Base-by-base conservation (phyloP, 1,139 yeast genomes). In the Sugiyamaella pinicola region DNA sequence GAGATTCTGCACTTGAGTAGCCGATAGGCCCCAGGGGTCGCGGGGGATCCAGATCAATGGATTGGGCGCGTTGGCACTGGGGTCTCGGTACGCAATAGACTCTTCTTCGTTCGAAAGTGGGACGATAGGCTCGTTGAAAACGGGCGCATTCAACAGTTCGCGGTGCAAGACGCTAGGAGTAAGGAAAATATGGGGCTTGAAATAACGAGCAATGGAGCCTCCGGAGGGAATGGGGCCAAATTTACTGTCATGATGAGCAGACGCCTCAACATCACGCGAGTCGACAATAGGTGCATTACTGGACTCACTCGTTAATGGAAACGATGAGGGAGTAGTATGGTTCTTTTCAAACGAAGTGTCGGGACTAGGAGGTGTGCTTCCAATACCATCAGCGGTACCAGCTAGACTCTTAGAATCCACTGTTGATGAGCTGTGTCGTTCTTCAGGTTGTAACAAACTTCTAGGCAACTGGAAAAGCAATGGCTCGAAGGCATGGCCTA, bases 31-130 rank as follows among this genome's bases (percentile, higher is more conserved):
- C 77, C 82, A 80, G 6, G 87, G 83, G 70, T 93, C 99, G 55
- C 76, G 76, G 6, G 97, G 95, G 60, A 93, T 80, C 99, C 99
- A 93, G 18, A 93, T 74, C 22, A 77, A 75, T 4, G 96, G 96
- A 61, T 84, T 79, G 38, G 74, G 71, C 0, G 83, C 84, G 18
- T 80, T 73, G 8, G 84, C 81, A 2, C 87, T 85, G 1, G 98
- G 97, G 61, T 80, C 79, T 61, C 81, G 80, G 70, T 84, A 93
- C 4, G 96, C 95, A 55, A 73, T 74, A 35, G 69, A 68, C 63
- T 71, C 74, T 12, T 66, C 72, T 6, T 69, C 73, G 13, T 68
- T 71, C n/a, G 71, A 56, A 47, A 63, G 46, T 15, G 59, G 61
- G 3, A 58, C 53, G 0, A 64, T 61, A 12, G 65, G 63, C 19